These are phyloP conservation scores for Onygenales sp. DNA, from an alignment of 2,329 filamentous ascomycete species.

Conservation along the genomic window DNA sequence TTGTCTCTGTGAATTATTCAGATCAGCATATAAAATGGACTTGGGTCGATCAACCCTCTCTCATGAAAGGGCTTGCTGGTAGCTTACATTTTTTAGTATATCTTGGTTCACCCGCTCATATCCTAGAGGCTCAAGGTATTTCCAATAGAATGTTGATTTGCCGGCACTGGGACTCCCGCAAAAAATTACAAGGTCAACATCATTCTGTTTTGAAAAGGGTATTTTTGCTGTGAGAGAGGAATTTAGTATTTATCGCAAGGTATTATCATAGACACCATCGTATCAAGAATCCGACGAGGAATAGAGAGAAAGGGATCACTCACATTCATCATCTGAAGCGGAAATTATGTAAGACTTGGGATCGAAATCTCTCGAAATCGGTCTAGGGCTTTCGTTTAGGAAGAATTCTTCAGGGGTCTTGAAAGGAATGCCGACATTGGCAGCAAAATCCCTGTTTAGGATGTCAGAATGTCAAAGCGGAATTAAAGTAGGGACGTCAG, in stretches of 20 bases:
- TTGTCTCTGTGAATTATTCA: conserved; percentile 37
- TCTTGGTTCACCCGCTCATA: conserved; percentile 90
- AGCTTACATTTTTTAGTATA: conserved; percentile 58
- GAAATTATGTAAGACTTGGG: conserved; percentile 45
- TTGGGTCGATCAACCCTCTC: neutral
- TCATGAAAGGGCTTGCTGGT: neutral
- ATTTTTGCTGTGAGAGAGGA: conserved; percentile 13
- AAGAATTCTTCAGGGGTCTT: conserved; percentile 91
- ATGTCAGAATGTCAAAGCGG: conserved; percentile 9
- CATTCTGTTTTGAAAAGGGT: conserved; percentile 49
- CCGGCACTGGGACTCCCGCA: conserved; percentile 83
- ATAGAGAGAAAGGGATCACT: conserved; percentile 7
- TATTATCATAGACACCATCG: neutral
- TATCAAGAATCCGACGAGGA: neutral
- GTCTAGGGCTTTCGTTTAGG: conserved; percentile 54
- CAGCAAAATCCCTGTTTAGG: conserved; percentile 61
- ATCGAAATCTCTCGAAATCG: conserved; percentile 64
- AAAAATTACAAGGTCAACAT: conserved; percentile 69
- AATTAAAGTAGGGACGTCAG: conserved; percentile 5
- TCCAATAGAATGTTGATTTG: conserved; percentile 86
- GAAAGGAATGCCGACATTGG: conserved; percentile 72
- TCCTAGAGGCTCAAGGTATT: conserved; percentile 62
- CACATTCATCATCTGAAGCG: conserved; percentile 24
- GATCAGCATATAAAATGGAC: neutral
- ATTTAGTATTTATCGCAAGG: neutral